Conservation (phyloP, 23 red algal species). For the Gracilariopsis chorda region DNA sequence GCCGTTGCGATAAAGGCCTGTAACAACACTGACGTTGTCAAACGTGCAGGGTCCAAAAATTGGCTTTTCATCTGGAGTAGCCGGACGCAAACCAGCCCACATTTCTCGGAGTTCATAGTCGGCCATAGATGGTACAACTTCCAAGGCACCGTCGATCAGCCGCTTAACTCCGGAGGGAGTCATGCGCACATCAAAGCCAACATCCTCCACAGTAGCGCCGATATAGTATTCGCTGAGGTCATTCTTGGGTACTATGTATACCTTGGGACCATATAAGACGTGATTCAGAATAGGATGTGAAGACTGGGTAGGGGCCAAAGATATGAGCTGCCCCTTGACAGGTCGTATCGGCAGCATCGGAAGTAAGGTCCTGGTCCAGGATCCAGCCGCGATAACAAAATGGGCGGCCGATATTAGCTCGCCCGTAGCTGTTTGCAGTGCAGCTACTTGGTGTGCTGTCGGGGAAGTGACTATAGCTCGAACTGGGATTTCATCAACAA, state of each 20-base stretch:
- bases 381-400: constrained; percentile 72
- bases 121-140: constrained; percentile 65
- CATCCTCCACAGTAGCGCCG: constrained; percentile 92
- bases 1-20: constrained; percentile 92
- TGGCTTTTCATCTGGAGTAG: constrained; percentile 82
- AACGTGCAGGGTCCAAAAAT: constrained; percentile 77
- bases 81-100: constrained; percentile 85
- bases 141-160: constrained; percentile 51
- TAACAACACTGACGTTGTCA: constrained; percentile 67
- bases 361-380: constrained; percentile 73
- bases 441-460: not conserved
- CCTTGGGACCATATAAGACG: constrained; percentile 55
- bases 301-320: constrained; percentile 31
- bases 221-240: constrained; percentile 44
- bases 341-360: constrained; percentile 84
- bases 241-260: constrained; percentile 87
- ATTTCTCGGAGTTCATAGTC: constrained; percentile 57
- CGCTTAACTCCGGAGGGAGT: constrained; percentile 66
- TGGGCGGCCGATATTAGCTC: constrained; percentile 40
- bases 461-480: not conserved
- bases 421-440: constrained; percentile 27
- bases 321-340: constrained; percentile 95
- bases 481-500: constrained; percentile 25
- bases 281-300: constrained; percentile 24
- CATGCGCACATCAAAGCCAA: constrained; percentile 38